phyloP scores from a whole-genome alignment of 352 stramenopile genomes.

The Phytophthora pisi region DNA sequence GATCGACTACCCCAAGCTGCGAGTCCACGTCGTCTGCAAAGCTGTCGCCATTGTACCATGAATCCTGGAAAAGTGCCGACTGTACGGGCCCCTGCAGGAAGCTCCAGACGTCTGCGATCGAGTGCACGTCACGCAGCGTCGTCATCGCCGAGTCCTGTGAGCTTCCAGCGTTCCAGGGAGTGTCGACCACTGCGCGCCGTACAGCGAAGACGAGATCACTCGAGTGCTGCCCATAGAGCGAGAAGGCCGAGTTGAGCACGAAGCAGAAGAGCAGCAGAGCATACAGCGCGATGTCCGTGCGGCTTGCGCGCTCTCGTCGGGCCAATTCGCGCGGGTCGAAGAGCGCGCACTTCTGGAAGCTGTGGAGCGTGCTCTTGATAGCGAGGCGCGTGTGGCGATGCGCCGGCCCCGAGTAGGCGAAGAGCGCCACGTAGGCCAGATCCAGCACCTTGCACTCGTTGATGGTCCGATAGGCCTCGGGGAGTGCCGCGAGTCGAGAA shows the following conservation, averaged over 20 bases:
- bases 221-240: conserved; percentile 50
- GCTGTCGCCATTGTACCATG: conserved; percentile 64
- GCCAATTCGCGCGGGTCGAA: conserved; percentile 59
- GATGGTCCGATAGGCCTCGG: conserved; percentile 52
- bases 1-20: conserved; percentile 56
- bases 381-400: conserved; percentile 70
- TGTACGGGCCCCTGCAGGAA: conserved; percentile 53
- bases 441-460: conserved; percentile 75
- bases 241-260: conserved; percentile 47
- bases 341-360: conserved; percentile 75
- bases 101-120: conserved; percentile 57
- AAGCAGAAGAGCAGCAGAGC: conserved; percentile 54
- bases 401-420: conserved; percentile 62
- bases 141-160: conserved; percentile 5
- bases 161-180: conserved; percentile 16
- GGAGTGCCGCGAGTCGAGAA: conserved; percentile 48
- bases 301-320: conserved; percentile 47
- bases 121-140: conserved; percentile 43
- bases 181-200: conserved; percentile 27
- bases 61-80: conserved; percentile 50
- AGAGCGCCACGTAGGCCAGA: conserved; percentile 72
- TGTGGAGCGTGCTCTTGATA: conserved; percentile 66
- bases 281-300: conserved; percentile 47
- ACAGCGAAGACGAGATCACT: conserved; percentile 46
- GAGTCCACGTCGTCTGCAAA: conserved; percentile 53